Base-by-base conservation (phyloP, 345 rosid genomes). In the Hibiscus tridactylites region DNA sequence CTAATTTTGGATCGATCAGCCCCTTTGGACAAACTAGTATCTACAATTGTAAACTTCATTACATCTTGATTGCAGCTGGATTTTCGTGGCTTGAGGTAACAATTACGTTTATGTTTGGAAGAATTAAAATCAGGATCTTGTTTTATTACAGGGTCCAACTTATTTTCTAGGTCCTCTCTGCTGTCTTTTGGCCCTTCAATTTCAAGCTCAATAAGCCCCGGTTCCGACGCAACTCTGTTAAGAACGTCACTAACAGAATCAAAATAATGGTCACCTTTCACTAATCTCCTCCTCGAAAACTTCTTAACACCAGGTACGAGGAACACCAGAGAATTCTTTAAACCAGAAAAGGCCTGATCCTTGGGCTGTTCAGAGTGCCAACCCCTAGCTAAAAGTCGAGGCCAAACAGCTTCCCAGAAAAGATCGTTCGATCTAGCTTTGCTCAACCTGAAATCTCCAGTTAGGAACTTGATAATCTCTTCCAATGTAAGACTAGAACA, bases 211-310 rank as follows among this genome's bases (percentile, higher is more conserved):
- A 90, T 85, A 73, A 90, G 88, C 3, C 76, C 82, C 10, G 93
- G 91, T 53, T 88, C 88, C 57, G 78, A 82, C 63, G 91, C 86
- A 76, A 88, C 91, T 79, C 75, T 84, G 26, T 81, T 84, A 79
- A 90, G 82, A 57, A 90, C 87, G 80, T 90, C 93, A 79, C 79
- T 83, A 39, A 86, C 80, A 52, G 91, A 90, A 81, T 88, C 87
- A 81, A 81, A 83, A 77, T 85, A 85, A 61, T 85, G 87, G 58
- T 76, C 75, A 42, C 89, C 89, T 80, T 83, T 85, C 72, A 81
- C 83, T 47, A 81, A 81, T 74, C 53, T 83, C 73, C 86, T 81
- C 68, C 86, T 81, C 29, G 89, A 85, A 53, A 85, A 85, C 76
- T 83, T 85, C 74, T 80, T 81, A 29, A 85, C 74, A 42, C 85